Conservation (phyloP, 345 rosid species). For the Ceriops decandra region DNA sequence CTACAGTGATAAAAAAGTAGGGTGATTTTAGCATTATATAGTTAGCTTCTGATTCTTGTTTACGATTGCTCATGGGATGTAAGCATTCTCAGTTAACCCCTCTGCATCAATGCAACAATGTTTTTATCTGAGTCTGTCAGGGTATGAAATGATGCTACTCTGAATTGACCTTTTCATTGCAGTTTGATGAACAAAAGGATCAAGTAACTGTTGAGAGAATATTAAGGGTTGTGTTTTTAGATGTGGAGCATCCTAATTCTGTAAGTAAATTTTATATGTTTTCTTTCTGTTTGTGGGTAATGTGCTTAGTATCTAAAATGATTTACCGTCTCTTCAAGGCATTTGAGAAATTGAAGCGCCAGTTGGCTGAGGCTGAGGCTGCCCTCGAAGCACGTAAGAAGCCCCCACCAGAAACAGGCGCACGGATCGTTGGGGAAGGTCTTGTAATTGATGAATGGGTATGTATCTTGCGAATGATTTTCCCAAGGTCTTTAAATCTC, state of each 20-base stretch:
- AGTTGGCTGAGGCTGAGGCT: conserved; percentile 33
- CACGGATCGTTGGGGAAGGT: conserved; percentile 27
- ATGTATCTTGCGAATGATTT: not conserved
- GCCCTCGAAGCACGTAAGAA: conserved; percentile 27
- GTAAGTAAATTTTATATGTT: conserved; percentile 7
- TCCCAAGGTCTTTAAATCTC: not conserved
- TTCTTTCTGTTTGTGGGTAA: not conserved
- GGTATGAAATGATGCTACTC: not conserved
- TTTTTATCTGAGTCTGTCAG: not conserved
- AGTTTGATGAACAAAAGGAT: conserved; percentile 36
- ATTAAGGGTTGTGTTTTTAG: conserved; percentile 26
- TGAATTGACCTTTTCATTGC: not conserved
- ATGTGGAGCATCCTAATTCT: conserved; percentile 21
- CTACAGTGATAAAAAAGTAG: not conserved
- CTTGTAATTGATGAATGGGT: conserved; percentile 39
- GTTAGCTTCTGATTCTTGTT: not conserved
- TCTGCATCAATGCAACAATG: not conserved
- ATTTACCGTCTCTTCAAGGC: conserved; percentile 6
- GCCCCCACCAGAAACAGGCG: conserved; percentile 25
- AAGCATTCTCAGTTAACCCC: not conserved
- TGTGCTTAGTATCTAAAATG: no score
- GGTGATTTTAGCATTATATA: not conserved
- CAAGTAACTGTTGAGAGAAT: conserved; percentile 27
- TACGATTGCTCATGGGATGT: not conserved
- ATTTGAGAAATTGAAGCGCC: conserved; percentile 31